phyloP scores from a whole-genome alignment of 805 yeast genomes.

The Hanseniaspora guilliermondii region DNA sequence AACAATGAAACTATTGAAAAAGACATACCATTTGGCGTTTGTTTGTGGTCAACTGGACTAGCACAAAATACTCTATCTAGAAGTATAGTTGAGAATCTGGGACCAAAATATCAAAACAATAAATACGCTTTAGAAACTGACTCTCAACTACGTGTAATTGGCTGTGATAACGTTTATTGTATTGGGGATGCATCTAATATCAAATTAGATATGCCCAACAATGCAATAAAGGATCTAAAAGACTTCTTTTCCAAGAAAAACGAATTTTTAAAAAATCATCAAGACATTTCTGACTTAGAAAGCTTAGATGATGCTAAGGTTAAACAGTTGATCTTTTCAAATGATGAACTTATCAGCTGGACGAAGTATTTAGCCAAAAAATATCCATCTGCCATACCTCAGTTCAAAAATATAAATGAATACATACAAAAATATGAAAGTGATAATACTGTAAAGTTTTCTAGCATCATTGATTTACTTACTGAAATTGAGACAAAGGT shows the following conservation, averaged over 20 bases:
- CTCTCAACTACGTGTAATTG: constrained; percentile 55
- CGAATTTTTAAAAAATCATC: constrained; percentile 34
- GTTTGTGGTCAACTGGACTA: constrained; percentile 69
- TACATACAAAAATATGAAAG: constrained; percentile 42
- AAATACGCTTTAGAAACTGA: constrained; percentile 66
- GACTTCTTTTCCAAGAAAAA: constrained; percentile 16
- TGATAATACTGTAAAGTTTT: constrained; percentile 38
- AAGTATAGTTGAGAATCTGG: constrained; percentile 38
- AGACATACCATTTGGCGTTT: constrained; percentile 51
- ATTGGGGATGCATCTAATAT: constrained; percentile 64
- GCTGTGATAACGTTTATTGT: constrained; percentile 60
- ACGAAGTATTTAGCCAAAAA: constrained; percentile 37
- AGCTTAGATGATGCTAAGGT: not conserved
- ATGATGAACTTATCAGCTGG: constrained; percentile 38
- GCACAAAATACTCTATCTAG: constrained; percentile 52
- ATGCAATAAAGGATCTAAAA: constrained; percentile 40
- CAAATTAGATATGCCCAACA: constrained; percentile 46
- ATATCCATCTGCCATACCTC: constrained; percentile 49
- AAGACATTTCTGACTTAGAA: constrained; percentile 32
- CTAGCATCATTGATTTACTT: constrained; percentile 39
- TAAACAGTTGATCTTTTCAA: constrained; percentile 34
- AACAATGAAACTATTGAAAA: constrained; percentile 16
- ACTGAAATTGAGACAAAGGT: constrained; percentile 48
- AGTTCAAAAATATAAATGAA: constrained; percentile 39
- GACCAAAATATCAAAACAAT: constrained; percentile 39